A percentile compares a stretch with the other conserved stretches of the same genome.
phyloP scores from a whole-genome alignment of 2,329 filamentous ascomycete species.

The Botrytis squamosa region DNA sequence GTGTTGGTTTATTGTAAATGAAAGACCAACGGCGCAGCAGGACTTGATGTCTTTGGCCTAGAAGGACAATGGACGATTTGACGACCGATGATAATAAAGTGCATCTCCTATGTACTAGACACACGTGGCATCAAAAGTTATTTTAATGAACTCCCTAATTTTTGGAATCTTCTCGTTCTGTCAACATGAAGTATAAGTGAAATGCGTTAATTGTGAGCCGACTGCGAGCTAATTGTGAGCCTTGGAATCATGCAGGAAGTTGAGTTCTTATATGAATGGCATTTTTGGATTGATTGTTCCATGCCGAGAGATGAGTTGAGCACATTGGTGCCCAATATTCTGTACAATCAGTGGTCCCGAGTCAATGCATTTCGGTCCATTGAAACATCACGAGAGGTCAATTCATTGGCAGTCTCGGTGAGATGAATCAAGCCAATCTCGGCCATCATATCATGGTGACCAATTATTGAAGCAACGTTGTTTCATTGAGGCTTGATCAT shows the following conservation, averaged over 20 bases:
- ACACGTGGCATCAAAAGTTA: slow-evolving; percentile 2
- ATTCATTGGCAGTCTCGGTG: slow-evolving; percentile 10
- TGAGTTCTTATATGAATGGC: not conserved
- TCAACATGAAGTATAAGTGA: not conserved
- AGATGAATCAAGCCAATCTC: slow-evolving; percentile 10
- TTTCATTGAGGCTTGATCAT: not conserved
- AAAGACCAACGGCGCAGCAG: not conserved
- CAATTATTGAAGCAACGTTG: slow-evolving; percentile 8
- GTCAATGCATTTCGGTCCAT: slow-evolving; percentile 8
- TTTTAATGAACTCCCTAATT: not conserved
- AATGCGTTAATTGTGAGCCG: not conserved
- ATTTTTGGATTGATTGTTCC: not conserved
- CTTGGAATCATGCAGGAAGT: not conserved
- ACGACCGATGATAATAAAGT: not conserved
- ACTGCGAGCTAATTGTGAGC: not conserved
- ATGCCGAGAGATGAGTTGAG: not conserved
- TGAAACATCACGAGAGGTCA: not conserved
- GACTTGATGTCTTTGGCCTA: not conserved
- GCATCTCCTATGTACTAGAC: not conserved
- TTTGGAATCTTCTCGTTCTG: not conserved
- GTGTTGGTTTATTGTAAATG: not conserved
- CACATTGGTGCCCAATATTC: slow-evolving; percentile 14
- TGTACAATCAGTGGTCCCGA: not conserved
- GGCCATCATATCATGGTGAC: not conserved
- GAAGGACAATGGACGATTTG: not conserved